A percentile compares a stretch with the other conserved stretches of the same genome.
Evolutionary conservation across 2,329 filamentous ascomycete species (phyloP).

Genomic region (Blumeria graminis): DNA sequence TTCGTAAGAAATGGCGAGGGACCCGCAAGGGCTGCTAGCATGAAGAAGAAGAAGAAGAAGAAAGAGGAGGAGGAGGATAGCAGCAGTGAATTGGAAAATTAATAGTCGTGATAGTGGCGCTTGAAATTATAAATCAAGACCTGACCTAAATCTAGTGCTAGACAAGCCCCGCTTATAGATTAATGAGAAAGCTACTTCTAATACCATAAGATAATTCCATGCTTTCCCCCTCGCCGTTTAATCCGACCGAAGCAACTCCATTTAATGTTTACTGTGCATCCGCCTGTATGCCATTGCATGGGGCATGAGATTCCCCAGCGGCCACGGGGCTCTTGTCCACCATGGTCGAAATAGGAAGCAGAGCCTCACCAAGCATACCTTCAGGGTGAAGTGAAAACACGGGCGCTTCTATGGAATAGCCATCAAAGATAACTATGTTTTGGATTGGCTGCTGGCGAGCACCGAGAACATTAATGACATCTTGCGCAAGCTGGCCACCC

Average conservation of each 20-base stretch:
- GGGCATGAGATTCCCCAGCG: too few species aligned
- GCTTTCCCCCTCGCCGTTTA: too few species aligned
- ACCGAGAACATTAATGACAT: conserved; percentile 89
- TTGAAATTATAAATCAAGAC: not conserved
- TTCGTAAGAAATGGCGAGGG: conserved; percentile 35
- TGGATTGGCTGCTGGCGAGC: conserved; percentile 84
- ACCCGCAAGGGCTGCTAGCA: conserved; percentile 11
- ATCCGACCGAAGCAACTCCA: too few species aligned
- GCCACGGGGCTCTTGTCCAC: too few species aligned
- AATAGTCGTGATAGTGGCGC: conserved; percentile 6
- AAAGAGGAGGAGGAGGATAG: conserved; percentile 9
- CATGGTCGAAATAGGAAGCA: not conserved
- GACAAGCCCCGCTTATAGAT: too few species aligned
- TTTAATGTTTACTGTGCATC: too few species aligned
- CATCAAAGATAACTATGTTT: conserved; percentile 83
- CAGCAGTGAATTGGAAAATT: conserved; percentile 15
- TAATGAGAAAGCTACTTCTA: too few species aligned
- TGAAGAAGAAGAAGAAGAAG: conserved; percentile 11
- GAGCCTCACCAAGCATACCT: conserved; percentile 12
- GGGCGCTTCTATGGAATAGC: conserved; percentile 50
- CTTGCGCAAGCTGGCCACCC: conserved; percentile 76
- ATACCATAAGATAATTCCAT: too few species aligned
- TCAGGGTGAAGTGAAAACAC: conserved; percentile 65
- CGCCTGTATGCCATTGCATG: too few species aligned
- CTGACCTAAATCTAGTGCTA: too few species aligned